Evolutionary conservation across 2,329 filamentous ascomycete species (phyloP).

Genomic region (Fusarium circinatum): DNA sequence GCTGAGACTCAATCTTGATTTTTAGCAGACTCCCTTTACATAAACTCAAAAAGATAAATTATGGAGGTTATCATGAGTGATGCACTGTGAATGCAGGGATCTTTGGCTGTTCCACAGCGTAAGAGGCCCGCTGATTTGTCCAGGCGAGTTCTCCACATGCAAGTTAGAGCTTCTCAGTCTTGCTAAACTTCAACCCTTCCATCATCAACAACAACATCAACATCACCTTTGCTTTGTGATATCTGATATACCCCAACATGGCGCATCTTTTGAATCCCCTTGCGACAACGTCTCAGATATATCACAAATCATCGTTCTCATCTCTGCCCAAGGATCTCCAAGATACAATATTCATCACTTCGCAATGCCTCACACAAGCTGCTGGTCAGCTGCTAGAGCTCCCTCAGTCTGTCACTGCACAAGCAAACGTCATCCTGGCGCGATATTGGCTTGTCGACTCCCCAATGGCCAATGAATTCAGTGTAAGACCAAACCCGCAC

Average conservation of each 20-base stretch:
- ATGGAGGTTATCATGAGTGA: not conserved
- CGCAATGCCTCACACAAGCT: slow-evolving; percentile 79
- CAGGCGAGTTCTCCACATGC: slow-evolving; percentile 17
- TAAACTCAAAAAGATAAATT: not conserved
- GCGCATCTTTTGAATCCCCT: slow-evolving; percentile 76
- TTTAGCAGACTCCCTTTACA: not conserved
- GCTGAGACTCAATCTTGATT: rapidly evolving
- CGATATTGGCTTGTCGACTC: slow-evolving; percentile 78
- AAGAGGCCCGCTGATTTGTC: slow-evolving; percentile 12
- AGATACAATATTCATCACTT: slow-evolving; percentile 76
- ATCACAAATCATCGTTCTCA: slow-evolving; percentile 63
- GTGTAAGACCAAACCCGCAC: slow-evolving; percentile 49
- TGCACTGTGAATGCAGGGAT: slow-evolving; percentile 12
- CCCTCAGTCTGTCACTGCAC: slow-evolving; percentile 85
- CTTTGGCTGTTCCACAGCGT: slow-evolving; percentile 7
- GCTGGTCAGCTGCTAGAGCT: slow-evolving; percentile 84
- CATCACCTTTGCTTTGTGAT: not conserved
- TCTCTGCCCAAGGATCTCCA: slow-evolving; percentile 74
- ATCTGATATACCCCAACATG: slow-evolving; percentile 52
- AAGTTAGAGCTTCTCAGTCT: slow-evolving; percentile 34
- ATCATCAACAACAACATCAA: slow-evolving; percentile 4
- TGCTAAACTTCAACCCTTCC: slow-evolving; percentile 31
- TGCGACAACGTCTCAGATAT: slow-evolving; percentile 76
- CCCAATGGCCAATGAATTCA: slow-evolving; percentile 68
- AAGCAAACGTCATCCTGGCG: slow-evolving; percentile 83